A percentile compares a stretch with the other conserved stretches of the same genome.
phyloP scores from a whole-genome alignment of 257 asterid genomes.

The Thymus quinquecostatus region DNA sequence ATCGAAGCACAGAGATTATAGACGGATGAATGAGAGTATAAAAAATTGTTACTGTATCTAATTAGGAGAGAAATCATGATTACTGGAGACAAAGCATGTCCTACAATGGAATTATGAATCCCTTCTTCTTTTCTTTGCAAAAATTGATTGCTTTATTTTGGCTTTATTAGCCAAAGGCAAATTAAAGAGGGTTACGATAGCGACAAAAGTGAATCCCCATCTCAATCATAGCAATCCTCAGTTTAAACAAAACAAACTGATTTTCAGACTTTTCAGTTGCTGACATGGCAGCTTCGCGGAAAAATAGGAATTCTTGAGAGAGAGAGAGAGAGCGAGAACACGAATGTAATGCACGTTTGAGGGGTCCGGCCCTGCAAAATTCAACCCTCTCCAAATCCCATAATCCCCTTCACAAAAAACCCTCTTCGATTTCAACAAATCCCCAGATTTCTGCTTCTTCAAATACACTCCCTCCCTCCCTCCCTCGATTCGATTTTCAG shows the following conservation, averaged over 20 bases:
- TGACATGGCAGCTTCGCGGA: constrained; percentile 61
- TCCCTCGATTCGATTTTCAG: constrained; percentile 34
- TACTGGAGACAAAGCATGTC: constrained; percentile 22
- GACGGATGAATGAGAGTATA: too few relatives aligned
- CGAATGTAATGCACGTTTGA: constrained; percentile 53
- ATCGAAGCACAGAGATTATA: too few relatives aligned
- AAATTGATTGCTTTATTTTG: constrained; percentile 43
- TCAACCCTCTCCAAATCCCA: constrained; percentile 50
- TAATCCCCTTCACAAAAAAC: constrained; percentile 43
- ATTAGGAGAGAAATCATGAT: not conserved
- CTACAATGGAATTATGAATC: not conserved
- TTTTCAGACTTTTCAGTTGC: constrained; percentile 53
- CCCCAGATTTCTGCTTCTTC: constrained; percentile 22
- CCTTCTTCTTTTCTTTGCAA: not conserved
- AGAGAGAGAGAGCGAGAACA: constrained; percentile 29
- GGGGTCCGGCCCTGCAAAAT: constrained; percentile 42
- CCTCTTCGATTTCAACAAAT: constrained; percentile 40
- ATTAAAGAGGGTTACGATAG: constrained; percentile 31
- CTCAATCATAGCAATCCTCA: constrained; percentile 52
- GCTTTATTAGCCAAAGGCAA: constrained; percentile 44
- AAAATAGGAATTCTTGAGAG: constrained; percentile 41
- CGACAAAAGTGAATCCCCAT: constrained; percentile 47
- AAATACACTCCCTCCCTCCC: constrained; percentile 4
- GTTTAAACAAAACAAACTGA: constrained; percentile 37
- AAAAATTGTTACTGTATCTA: not conserved